phyloP scores from a whole-genome alignment of 2,329 filamentous ascomycete species.

The Lasiodiplodia sp. region DNA sequence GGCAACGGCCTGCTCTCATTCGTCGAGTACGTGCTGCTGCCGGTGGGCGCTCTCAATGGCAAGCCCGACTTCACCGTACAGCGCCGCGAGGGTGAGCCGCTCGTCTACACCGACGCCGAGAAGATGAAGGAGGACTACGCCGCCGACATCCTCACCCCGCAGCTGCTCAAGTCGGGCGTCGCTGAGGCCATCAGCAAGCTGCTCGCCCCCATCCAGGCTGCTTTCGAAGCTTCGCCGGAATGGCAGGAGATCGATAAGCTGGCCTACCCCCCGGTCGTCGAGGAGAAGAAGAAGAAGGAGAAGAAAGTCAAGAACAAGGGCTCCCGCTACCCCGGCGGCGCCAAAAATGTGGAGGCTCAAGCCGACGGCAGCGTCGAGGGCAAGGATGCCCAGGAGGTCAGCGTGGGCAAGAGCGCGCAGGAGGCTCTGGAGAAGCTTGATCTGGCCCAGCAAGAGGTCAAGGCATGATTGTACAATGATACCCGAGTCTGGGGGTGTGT shows the following conservation, averaged over 20 bases:
- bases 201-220: constrained; percentile 77
- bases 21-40: constrained; percentile 85
- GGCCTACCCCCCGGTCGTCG: constrained; percentile 78
- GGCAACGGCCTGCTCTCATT: constrained; percentile 89
- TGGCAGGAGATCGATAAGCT: constrained; percentile 81
- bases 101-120: constrained; percentile 80
- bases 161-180: constrained; percentile 86
- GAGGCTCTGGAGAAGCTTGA: constrained; percentile 43
- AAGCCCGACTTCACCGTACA: constrained; percentile 71
- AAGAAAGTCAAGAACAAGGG: constrained; percentile 74
- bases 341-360: constrained; percentile 50
- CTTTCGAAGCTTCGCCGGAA: constrained; percentile 73
- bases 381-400: constrained; percentile 49
- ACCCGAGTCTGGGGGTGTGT: constrained; percentile 5
- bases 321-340: constrained; percentile 64
- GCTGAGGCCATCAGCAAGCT: constrained; percentile 75
- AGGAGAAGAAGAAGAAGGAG: constrained; percentile 70
- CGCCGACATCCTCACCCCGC: constrained; percentile 82
- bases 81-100: constrained; percentile 72
- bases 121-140: constrained; percentile 81
- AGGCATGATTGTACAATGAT: constrained; percentile 28
- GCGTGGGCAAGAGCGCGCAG: constrained; percentile 48
- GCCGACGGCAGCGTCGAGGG: constrained; percentile 56
- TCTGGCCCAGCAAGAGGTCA: constrained; percentile 26
- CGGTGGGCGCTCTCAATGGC: constrained; percentile 70